phyloP scores from a whole-genome alignment of 1,284 basidiomycete genomes.

The Malassezia equina region DNA sequence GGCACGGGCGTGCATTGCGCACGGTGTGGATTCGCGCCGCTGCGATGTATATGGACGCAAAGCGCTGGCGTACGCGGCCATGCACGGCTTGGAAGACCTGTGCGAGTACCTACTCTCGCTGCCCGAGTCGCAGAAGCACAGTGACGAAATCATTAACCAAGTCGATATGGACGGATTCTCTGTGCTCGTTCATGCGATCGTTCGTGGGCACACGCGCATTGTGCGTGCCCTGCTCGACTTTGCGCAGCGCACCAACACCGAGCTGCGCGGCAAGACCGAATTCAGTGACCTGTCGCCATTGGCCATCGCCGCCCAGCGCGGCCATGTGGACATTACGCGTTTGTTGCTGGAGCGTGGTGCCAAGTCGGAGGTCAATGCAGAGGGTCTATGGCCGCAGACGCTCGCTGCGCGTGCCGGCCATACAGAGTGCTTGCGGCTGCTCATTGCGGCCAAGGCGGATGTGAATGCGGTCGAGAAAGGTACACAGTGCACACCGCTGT shows the following conservation, averaged over 20 bases:
- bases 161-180: slow-evolving; percentile 71
- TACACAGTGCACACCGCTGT: slow-evolving; percentile 97
- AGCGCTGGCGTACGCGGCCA: slow-evolving; percentile 87
- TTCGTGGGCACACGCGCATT: slow-evolving; percentile 72
- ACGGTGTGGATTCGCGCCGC: slow-evolving; percentile 60
- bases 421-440: slow-evolving; percentile 65
- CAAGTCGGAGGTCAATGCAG: slow-evolving; percentile 71
- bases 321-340: slow-evolving; percentile 72
- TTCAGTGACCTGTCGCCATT: slow-evolving; percentile 68
- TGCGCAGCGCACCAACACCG: slow-evolving; percentile 6
- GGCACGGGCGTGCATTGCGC: slow-evolving; percentile 68
- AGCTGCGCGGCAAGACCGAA: slow-evolving; percentile 25
- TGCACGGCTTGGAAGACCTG: slow-evolving; percentile 73
- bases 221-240: slow-evolving; percentile 48
- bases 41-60: slow-evolving; percentile 83
- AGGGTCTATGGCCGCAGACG: slow-evolving; percentile 91
- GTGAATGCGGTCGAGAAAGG: slow-evolving; percentile 68
- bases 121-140: slow-evolving; percentile 51
- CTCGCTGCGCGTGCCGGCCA: slow-evolving; percentile 96
- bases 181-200: slow-evolving; percentile 81
- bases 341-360: slow-evolving; percentile 70
- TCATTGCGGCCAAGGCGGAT: slow-evolving; percentile 54
- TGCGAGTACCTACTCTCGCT: slow-evolving; percentile 68
- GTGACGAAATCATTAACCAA: slow-evolving; percentile 5
- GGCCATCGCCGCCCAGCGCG: slow-evolving; percentile 78